Evolutionary conservation across 2,329 filamentous ascomycete species (phyloP).

Genomic region (Hansfordia pulvinata): DNA sequence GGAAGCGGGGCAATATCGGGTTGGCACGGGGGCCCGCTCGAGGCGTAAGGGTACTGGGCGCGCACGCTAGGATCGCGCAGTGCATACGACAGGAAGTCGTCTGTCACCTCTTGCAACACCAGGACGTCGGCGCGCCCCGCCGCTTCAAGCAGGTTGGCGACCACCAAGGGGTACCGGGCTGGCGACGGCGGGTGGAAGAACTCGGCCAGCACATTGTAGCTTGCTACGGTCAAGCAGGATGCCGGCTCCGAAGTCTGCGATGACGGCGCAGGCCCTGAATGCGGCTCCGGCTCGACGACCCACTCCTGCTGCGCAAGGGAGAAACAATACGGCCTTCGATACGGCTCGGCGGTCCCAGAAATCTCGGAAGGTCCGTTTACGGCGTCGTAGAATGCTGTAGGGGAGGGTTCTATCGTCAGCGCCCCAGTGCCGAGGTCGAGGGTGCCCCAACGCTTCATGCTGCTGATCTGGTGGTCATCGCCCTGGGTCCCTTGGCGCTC

Average conservation of each 20-base stretch:
- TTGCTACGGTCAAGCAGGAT: constrained; percentile 22
- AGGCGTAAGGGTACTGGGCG: constrained; percentile 37
- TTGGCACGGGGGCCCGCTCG: constrained; percentile 41
- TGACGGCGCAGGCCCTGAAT: too few species aligned
- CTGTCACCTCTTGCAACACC: constrained; percentile 50
- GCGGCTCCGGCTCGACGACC: too few species aligned
- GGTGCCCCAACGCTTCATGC: constrained; percentile 44
- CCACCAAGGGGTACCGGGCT: constrained; percentile 25
- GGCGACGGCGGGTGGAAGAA: constrained; percentile 30
- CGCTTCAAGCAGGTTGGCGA: constrained; percentile 27
- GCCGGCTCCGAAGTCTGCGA: neutral
- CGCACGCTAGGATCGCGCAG: constrained; percentile 31
- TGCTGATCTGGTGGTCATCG: constrained; percentile 18
- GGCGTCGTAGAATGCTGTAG: constrained; percentile 6
- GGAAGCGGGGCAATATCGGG: constrained; percentile 38
- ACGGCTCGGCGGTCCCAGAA: constrained; percentile 2
- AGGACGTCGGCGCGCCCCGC: constrained; percentile 31
- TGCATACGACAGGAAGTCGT: constrained; percentile 44
- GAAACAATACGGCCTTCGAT: constrained; percentile 8
- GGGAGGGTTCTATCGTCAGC: constrained; percentile 4
- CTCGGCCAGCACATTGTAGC: constrained; percentile 40
- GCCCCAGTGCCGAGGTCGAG: constrained; percentile 21
- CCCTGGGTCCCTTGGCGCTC: constrained; percentile 17
- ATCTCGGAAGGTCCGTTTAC: neutral
- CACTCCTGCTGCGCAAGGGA: constrained; percentile 7